Evolutionary conservation across 805 yeast species (phyloP).

Genomic region (Ogataea siamensis): DNA sequence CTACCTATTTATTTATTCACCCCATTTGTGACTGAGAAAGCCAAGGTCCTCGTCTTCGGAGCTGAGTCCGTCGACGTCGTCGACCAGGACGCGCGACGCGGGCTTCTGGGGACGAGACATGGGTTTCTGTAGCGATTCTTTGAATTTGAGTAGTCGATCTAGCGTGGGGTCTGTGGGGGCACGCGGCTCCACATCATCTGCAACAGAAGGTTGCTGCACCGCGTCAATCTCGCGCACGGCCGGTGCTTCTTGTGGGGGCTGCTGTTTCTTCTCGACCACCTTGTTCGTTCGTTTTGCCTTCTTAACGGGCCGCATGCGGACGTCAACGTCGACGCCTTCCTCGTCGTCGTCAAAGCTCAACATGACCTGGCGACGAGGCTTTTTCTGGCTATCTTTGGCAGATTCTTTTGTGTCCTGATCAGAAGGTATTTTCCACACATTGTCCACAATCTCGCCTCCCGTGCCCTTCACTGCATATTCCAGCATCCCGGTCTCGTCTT

Average conservation of each 20-base stretch:
- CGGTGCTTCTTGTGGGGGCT: not conserved
- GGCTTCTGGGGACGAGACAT: not conserved
- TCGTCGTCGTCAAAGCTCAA: slow-evolving; percentile 17
- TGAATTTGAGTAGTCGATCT: slow-evolving; percentile 3
- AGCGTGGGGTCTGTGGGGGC: slow-evolving; percentile 3
- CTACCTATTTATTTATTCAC: slow-evolving; percentile 10
- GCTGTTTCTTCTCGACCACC: not conserved
- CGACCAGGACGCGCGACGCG: not conserved
- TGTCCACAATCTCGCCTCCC: slow-evolving; percentile 8
- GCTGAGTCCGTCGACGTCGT: slow-evolving; percentile 18
- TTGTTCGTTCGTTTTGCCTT: slow-evolving; percentile 2
- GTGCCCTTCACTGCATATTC: slow-evolving; percentile 13
- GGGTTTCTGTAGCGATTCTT: slow-evolving; percentile 1
- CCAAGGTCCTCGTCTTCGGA: slow-evolving; percentile 18
- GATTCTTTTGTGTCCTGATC: no score
- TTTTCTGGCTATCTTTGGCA: not conserved
- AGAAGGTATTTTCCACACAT: slow-evolving; percentile 9
- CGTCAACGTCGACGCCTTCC: slow-evolving; percentile 46
- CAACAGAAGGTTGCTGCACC: not conserved
- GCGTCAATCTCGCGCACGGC: not conserved
- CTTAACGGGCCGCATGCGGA: slow-evolving; percentile 41
- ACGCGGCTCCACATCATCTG: not conserved
- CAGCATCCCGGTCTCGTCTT: slow-evolving; percentile 11
- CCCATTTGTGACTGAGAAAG: slow-evolving; percentile 18
- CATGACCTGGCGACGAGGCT: slow-evolving; percentile 7